These are phyloP conservation scores for Sporothrix humicola DNA, from an alignment of 2,329 filamentous ascomycete species.

Conservation along the genomic window DNA sequence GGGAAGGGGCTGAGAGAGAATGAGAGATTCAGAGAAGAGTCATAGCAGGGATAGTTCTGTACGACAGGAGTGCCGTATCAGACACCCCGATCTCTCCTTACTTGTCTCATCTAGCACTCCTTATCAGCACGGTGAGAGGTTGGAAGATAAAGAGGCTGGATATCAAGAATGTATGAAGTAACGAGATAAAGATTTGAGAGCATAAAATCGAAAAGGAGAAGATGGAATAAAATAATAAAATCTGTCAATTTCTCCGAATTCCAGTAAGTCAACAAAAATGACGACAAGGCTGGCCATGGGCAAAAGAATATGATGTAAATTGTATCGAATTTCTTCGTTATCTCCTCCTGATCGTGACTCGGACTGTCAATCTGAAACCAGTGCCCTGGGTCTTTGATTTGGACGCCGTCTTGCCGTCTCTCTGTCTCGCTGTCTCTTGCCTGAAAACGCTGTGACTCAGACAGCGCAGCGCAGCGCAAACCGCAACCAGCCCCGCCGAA, in stretches of 20 bases:
- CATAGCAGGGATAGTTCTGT: conserved; percentile 6
- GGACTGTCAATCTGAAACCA: conserved; percentile 34
- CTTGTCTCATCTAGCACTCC: conserved; percentile 21
- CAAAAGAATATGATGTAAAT: background rate
- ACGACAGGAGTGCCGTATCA: conserved; percentile 3
- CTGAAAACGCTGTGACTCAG: conserved; percentile 39
- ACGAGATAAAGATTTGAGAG: background rate
- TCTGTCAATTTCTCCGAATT: background rate
- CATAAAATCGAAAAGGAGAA: background rate
- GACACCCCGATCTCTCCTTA: background rate
- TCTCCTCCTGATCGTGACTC: too few relatives aligned
- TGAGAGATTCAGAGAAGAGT: conserved; percentile 1
- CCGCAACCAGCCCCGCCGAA: conserved; percentile 35
- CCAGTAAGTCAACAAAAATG: background rate
- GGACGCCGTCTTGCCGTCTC: background rate
- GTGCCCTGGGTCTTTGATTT: conserved; percentile 5
- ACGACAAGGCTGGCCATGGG: background rate
- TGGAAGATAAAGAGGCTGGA: background rate
- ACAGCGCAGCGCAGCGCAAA: conserved; percentile 7
- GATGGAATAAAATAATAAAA: too few relatives aligned
- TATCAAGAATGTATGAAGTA: background rate
- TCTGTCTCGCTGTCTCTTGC: conserved; percentile 22
- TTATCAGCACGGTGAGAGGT: background rate
- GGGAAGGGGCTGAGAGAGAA: background rate
- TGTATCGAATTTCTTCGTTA: too few relatives aligned